Conservation (phyloP, 2,329 filamentous ascomycete species). For the Corynespora cassiicola region DNA sequence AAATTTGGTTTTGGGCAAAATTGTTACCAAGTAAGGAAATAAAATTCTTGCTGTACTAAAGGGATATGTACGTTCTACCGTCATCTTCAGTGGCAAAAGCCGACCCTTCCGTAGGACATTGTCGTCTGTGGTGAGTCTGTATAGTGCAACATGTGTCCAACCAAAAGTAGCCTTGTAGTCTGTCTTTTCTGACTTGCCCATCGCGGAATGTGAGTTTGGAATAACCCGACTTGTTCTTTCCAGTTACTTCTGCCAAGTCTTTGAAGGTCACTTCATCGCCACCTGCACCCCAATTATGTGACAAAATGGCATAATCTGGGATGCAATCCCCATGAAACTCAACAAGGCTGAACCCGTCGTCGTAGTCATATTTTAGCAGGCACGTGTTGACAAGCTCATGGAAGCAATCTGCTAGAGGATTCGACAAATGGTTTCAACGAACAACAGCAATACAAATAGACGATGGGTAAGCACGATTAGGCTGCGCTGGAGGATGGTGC, state of each 20-base stretch:
- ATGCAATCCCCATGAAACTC: slow-evolving; percentile 1
- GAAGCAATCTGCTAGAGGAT: too few relatives aligned
- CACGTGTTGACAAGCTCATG: too few relatives aligned
- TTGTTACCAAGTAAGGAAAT: too few relatives aligned
- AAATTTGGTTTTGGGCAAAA: too few relatives aligned
- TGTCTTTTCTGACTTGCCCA: slow-evolving; percentile 4
- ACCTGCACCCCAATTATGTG: slow-evolving; percentile 10
- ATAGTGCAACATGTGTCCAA: slow-evolving; percentile 13
- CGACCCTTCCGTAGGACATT: slow-evolving; percentile 17
- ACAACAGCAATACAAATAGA: too few relatives aligned
- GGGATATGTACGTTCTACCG: too few relatives aligned
- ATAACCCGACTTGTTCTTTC: background rate
- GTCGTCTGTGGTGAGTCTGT: slow-evolving; percentile 19
- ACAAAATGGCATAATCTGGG: slow-evolving; percentile 13
- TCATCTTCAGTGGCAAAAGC: slow-evolving; percentile 14
- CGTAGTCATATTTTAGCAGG: slow-evolving; percentile 4
- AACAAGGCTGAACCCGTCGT: slow-evolving; percentile 5
- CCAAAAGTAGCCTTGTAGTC: slow-evolving; percentile 5
- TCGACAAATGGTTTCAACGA: too few relatives aligned
- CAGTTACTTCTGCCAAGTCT: background rate
- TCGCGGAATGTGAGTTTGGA: slow-evolving; percentile 4
- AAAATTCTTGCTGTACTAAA: too few relatives aligned
- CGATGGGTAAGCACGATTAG: too few relatives aligned
- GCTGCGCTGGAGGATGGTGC: too few relatives aligned
- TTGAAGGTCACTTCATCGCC: slow-evolving; percentile 1